Conservation (phyloP, 352 stramenopile species). For the Thalassiosira oceanica region DNA sequence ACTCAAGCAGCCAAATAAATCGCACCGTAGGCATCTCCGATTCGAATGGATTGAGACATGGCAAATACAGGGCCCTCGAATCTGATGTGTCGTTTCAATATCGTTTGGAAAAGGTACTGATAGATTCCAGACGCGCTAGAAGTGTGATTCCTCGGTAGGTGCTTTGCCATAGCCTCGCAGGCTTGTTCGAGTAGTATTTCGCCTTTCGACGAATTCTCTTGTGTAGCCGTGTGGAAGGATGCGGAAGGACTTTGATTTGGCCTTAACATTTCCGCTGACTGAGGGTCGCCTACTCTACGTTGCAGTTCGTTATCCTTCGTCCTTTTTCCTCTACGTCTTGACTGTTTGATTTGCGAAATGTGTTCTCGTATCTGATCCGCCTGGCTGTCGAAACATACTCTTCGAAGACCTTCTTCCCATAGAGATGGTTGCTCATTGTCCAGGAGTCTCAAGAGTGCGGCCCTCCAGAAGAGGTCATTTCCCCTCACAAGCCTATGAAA, state of each 20-base stretch:
- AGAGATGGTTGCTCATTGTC: constrained; percentile 28
- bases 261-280: constrained; percentile 7
- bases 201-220: constrained; percentile 4
- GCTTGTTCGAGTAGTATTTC: constrained; percentile 39
- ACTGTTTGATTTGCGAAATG: constrained; percentile 21
- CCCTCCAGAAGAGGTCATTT: constrained; percentile 60
- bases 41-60: constrained; percentile 47
- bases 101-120: constrained; percentile 55
- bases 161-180: constrained; percentile 21
- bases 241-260: no score
- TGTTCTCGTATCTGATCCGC: constrained; percentile 19
- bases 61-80: constrained; percentile 64
- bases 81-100: constrained; percentile 51
- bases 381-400: constrained; percentile 42
- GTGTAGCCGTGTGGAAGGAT: no score
- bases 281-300: neutral
- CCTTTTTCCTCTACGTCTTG: constrained; percentile 23
- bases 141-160: constrained; percentile 24
- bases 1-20: no score
- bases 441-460: constrained; percentile 36
- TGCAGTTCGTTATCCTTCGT: constrained; percentile 14
- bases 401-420: constrained; percentile 48
- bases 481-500: constrained; percentile 42
- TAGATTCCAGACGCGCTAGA: constrained; percentile 33
- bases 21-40: constrained; percentile 54